phyloP scores from a whole-genome alignment of 2,329 filamentous ascomycete genomes.

The Diaporthe citriasiana region DNA sequence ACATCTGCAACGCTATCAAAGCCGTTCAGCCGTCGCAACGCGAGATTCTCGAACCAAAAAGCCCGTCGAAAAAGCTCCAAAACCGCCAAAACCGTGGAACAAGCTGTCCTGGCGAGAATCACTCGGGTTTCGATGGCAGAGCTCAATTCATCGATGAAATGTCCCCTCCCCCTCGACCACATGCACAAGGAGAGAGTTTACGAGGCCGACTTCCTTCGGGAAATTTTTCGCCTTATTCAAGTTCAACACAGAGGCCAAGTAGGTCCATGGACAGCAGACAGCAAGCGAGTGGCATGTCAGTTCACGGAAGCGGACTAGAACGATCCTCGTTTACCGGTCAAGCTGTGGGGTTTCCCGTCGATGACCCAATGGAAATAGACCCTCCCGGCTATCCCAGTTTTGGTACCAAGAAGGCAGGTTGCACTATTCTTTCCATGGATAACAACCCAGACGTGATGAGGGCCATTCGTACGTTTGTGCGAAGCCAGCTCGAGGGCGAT shows the following conservation, averaged over 20 bases:
- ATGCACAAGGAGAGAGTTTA: neutral
- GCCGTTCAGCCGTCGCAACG: neutral
- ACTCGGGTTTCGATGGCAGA: neutral
- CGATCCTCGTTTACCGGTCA: neutral
- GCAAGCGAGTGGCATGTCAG: too few species aligned
- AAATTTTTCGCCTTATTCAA: neutral
- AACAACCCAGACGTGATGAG: neutral
- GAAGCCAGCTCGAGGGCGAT: neutral
- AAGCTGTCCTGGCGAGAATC: too few species aligned
- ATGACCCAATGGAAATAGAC: neutral
- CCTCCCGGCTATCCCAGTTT: neutral
- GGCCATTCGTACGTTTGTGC: neutral
- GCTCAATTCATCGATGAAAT: neutral
- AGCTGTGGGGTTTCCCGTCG: too few species aligned
- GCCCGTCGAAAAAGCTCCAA: neutral
- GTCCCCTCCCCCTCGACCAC: neutral
- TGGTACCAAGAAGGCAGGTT: neutral
- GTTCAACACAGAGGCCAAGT: neutral
- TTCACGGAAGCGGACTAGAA: neutral
- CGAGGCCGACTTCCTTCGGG: neutral
- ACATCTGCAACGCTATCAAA: neutral
- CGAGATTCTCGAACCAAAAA: neutral
- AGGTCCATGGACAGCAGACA: neutral
- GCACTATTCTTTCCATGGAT: conserved; percentile 25
- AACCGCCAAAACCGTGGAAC: too few species aligned